Percentiles rank a stretch among this genome's conserved stretches.
Conservation (phyloP, 164 flowering plant genomes). For the Paratinospora sagittata region DNA sequence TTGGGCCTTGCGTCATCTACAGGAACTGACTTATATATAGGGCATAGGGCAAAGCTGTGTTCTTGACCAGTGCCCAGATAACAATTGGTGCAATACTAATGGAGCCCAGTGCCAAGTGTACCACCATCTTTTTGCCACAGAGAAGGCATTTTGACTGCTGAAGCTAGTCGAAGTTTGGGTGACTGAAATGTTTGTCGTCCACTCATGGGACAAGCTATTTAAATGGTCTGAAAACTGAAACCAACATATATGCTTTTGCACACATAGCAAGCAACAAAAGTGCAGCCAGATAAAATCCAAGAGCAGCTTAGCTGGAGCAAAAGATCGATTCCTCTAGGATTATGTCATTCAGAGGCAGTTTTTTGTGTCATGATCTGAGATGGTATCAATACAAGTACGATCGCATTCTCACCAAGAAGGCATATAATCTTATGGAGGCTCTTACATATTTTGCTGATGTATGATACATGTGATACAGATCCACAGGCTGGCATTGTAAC, state of each 20-base stretch:
- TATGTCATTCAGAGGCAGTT: neutral
- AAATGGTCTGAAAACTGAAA: neutral
- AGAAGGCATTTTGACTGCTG: neutral
- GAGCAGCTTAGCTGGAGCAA: neutral
- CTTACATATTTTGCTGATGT: no score
- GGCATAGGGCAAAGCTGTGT: neutral
- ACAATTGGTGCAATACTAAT: neutral
- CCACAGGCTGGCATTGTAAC: neutral
- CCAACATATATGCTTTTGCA: neutral
- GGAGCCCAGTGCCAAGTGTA: neutral
- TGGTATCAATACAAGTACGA: neutral
- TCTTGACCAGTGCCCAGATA: neutral
- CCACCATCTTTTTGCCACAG: neutral
- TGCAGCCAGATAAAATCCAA: neutral
- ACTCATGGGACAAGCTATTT: neutral
- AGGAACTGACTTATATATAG: neutral
- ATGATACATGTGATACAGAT: no score
- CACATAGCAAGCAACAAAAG: no score
- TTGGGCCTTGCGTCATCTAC: neutral
- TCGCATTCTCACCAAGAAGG: neutral
- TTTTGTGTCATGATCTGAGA: no score
- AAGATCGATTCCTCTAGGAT: neutral
- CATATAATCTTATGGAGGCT: no score
- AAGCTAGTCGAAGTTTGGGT: neutral
- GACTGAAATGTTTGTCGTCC: neutral